A percentile compares a stretch with the other conserved stretches of the same genome.
Conservation (phyloP, 345 rosid genomes). For the Salix dunnii region DNA sequence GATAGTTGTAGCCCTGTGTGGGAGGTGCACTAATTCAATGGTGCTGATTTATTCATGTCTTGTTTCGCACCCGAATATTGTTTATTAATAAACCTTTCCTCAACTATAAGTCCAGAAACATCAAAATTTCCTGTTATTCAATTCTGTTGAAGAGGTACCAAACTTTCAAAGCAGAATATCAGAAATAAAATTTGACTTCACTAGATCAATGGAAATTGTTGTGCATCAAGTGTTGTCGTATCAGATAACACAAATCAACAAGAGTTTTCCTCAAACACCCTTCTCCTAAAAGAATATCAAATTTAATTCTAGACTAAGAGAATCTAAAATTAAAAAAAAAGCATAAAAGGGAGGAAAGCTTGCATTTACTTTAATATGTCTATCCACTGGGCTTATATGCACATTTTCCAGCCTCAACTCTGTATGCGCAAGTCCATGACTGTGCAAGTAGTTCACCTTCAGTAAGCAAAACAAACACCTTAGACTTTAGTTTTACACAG, state of each 20-base stretch:
- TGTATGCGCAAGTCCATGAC: conserved; percentile 97
- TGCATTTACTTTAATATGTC: conserved; percentile 77
- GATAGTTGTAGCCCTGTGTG: background rate
- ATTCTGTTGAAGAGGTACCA: background rate
- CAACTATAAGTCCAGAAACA: background rate
- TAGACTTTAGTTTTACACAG: background rate
- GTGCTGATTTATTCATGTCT: background rate
- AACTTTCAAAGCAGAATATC: background rate
- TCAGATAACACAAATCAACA: background rate
- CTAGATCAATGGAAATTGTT: background rate
- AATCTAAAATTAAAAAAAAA: background rate
- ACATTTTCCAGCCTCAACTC: conserved; percentile 94
- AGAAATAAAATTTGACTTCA: background rate
- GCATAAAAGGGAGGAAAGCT: background rate
- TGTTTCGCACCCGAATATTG: background rate
- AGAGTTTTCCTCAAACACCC: background rate
- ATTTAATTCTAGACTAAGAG: background rate
- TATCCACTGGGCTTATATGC: conserved; percentile 89
- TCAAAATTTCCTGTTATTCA: background rate
- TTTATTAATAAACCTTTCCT: background rate
- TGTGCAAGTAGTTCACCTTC: conserved; percentile 95
- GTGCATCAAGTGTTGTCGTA: background rate
- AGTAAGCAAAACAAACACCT: conserved; percentile 6
- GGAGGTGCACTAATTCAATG: background rate
- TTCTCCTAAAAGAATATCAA: background rate